Evolutionary conservation across 2,329 filamentous ascomycete genomes (phyloP), one percentile per base, ranked within the genome.

Genomic region (Arachnomyces sp.): DNA sequence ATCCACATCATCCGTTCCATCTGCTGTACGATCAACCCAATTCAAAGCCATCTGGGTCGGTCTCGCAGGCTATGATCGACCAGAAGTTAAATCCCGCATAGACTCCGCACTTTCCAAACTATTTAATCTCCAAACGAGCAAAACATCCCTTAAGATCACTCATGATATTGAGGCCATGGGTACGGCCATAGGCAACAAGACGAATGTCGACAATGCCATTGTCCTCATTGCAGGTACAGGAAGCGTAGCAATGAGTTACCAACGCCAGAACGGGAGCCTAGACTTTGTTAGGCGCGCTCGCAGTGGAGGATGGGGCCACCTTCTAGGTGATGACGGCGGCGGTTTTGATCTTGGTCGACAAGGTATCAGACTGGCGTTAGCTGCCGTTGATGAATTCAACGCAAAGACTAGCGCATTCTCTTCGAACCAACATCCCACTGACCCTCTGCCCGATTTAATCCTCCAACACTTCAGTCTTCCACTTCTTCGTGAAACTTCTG

Each of bases 171-270:
- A 66, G 31, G 54, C 69, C 0, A 48, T 69, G 2, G 52, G 60
- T 4, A 53, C 59, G 2, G 43, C 52, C 2, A 44, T 57, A 7
- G 42, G 42, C 3, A 30, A 47, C 6, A 13, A 29, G 7, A 31
- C 17, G 16, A 34, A 47, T 9, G 32, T 28, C 28, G 41, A 30
- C 17, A 50, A 42, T 31, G 53, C 48, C 2, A 47, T 67, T 29
- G 61, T 66, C 2, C 47, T 70, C 4, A 59, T 71, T 4, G 65
- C 65, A 8, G 67, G 67, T 0, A 71, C 67, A 0, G 67, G 67
- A 0, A 66, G 63, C 7, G 55, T 69, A 2, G 61, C 60, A n/a
- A 68, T 67, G 55, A 55, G 54, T 13, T 71, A 63, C 46, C 42
- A 43, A 7, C 48, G 49, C n/a, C 29, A 34, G 36, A 34, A 38